Evolutionary conservation across 2,329 filamentous ascomycete species (phyloP), one percentile per base, ranked within the genome.

Genomic region (Ophiostoma sp.): DNA sequence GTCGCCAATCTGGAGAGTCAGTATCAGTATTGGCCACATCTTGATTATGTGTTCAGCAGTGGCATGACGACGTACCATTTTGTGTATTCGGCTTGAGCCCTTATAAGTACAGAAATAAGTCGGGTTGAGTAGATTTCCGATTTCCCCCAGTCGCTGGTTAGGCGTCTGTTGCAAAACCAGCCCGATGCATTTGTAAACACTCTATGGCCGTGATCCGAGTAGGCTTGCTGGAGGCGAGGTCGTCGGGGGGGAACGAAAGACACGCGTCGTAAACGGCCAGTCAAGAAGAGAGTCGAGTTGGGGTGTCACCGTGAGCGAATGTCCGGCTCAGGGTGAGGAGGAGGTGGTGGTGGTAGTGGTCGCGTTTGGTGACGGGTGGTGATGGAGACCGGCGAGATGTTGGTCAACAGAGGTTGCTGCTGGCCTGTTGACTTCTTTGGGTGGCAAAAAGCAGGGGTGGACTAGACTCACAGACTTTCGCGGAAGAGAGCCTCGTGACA

Each of bases 1-100:
- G 73, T 87, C 85, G 72, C 82, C 79, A 74, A 87, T 87, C 83
- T 85, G 71, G 68, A 6, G 39, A 33, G 35, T 60, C 6, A 35
- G 60, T n/a, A 48, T 60, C 6, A 35, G 60, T n/a, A 48, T 20
- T n/a, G 20, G 44, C 17, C 3, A 17, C 17, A 48, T 48, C 17
- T 48, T n/a, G 17, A 48, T 48, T 17, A 7, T 41, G 8, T 4
- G 13, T 41, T 41, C 39, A 44, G 27, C 17, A 7, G 33, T 23
- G 33, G 23, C 17, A 27, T 23, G 17, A 62, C 57, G 27, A 67
- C 67, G 10, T 62, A 70, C 70, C 70, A 71, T 71, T 36, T 54
- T 71, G 39, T 41, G 10, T 41, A 41, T 41, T 41, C 11, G 15
- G 13, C 3, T 13, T 41, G 13, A 41, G 1, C 15, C 39, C 10